A percentile compares a stretch with the other conserved stretches of the same genome.
phyloP scores from a whole-genome alignment of 306 rosid species.

The Corylus americana region DNA sequence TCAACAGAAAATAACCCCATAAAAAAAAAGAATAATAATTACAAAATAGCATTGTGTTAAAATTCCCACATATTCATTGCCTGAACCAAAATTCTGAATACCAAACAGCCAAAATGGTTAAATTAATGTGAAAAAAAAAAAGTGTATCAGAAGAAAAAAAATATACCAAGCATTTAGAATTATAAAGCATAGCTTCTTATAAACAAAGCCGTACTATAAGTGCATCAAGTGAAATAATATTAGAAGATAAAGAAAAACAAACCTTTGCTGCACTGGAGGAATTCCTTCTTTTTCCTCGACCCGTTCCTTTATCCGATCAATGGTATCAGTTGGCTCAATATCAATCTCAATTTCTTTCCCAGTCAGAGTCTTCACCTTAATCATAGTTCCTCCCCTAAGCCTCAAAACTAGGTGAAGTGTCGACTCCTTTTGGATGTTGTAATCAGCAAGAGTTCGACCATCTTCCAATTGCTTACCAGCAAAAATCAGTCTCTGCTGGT shows the following conservation, averaged over 20 bases:
- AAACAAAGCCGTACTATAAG: constrained; percentile 2
- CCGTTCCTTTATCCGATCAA: constrained; percentile 89
- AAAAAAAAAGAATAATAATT: not conserved
- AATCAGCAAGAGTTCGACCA: constrained; percentile 95
- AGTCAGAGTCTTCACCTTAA: constrained; percentile 94
- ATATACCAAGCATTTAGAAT: not conserved
- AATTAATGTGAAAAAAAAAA: not conserved
- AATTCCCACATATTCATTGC: not conserved
- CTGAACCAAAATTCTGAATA: not conserved
- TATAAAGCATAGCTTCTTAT: not conserved
- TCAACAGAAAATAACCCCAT: not conserved
- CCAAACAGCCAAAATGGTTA: not conserved
- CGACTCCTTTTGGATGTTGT: constrained; percentile 94
- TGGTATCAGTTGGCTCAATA: constrained; percentile 92
- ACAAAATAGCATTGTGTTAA: not conserved
- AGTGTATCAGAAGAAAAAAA: not conserved
- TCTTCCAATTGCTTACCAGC: constrained; percentile 99
- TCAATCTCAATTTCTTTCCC: constrained; percentile 99
- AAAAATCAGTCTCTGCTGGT: constrained; percentile 92
- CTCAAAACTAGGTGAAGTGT: constrained; percentile 94
- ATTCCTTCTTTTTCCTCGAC: constrained; percentile 99
- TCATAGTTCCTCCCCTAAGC: constrained; percentile 99
- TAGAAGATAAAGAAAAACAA: not conserved
- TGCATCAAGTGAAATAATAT: not conserved
- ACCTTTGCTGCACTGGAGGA: constrained; percentile 99